phyloP scores from a whole-genome alignment of 2,329 filamentous ascomycete species.

The Diplodia mutila region DNA sequence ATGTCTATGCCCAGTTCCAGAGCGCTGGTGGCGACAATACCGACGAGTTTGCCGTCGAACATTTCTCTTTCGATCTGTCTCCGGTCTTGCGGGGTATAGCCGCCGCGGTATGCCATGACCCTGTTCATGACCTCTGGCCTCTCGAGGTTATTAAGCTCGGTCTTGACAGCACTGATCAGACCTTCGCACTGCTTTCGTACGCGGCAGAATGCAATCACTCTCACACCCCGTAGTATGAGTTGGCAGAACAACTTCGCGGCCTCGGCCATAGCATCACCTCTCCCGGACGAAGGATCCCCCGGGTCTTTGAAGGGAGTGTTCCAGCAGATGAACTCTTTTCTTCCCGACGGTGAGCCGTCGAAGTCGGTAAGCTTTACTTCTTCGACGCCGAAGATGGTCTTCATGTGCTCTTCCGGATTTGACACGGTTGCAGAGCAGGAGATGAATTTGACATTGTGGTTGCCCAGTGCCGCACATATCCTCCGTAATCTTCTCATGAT shows the following conservation, averaged over 20 bases:
- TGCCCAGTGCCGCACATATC: slow-evolving; percentile 88
- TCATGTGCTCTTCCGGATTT: slow-evolving; percentile 90
- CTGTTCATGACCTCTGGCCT: slow-evolving; percentile 73
- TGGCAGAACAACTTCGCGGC: slow-evolving; percentile 91
- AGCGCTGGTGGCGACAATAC: slow-evolving; percentile 91
- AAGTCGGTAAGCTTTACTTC: slow-evolving; percentile 82
- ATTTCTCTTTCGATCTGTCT: slow-evolving; percentile 90
- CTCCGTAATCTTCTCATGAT: slow-evolving; percentile 89
- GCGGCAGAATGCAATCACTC: slow-evolving; percentile 90
- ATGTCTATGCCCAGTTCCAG: slow-evolving; percentile 95
- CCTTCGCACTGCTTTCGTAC: slow-evolving; percentile 88
- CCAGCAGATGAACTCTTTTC: slow-evolving; percentile 97
- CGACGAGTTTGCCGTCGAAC: slow-evolving; percentile 92
- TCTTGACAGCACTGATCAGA: slow-evolving; percentile 76
- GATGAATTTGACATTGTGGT: slow-evolving; percentile 82
- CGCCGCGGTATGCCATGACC: slow-evolving; percentile 94
- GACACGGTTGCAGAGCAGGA: slow-evolving; percentile 96
- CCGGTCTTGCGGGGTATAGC: slow-evolving; percentile 90
- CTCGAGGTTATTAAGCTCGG: slow-evolving; percentile 73
- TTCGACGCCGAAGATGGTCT: slow-evolving; percentile 87
- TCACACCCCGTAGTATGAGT: slow-evolving; percentile 81
- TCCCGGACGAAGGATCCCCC: slow-evolving; percentile 80
- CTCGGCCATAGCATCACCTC: slow-evolving; percentile 80
- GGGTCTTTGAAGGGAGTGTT: slow-evolving; percentile 95
- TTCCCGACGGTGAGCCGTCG: slow-evolving; percentile 88